Evolutionary conservation across 768 basidiomycete genomes (phyloP), one percentile per base, ranked within the genome.

Genomic region (Termitomyces heimii): DNA sequence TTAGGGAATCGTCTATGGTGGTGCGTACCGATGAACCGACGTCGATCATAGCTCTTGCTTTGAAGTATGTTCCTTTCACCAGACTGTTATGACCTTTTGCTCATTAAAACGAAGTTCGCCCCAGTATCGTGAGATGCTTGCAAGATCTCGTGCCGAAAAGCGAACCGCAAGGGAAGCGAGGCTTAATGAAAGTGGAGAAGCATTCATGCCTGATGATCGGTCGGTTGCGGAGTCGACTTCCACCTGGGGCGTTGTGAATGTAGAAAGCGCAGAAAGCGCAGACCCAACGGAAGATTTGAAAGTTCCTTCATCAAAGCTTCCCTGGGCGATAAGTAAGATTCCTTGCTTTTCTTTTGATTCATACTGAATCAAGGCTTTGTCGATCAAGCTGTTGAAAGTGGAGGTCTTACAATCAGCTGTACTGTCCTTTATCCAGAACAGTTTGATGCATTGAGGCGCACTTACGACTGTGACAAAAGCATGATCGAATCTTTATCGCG

Each of bases 11-110:
- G 16, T 86, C 89, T 2, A 95, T 98, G 83, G 86, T 98, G 51
- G 89, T 99, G 20, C 82, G 96, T 20, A 94, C 94, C 20, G 94
- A 98, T 68, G 97, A 99, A 67, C 97, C 96, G 2, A 97, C 95
- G 0, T 98, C 96, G 18, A 97, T 98, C 66, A 94, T 98, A 61
- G 95, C 97, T 7, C 85, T 98, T 56, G 92, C 94, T 5, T 73
- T 99, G 49, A 92, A 89, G 92, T 93, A 65, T 65, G 83, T 71
- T 22, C 20, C 43, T 20, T 53, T 39, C 22, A 9, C 28, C n/a
- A 48, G 54, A 13, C 31, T 28, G 12, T 6, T 20, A 56, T 46
- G 13, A 43, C 48, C 46, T 49, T 50, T 54, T 47, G 8, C 53
- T 35, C 60, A 58, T 13, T 32, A n/a, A n/a, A 12, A 65, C 43